Percentiles rank a stretch among this genome's conserved stretches.
These are phyloP conservation scores for Chenopodium quinoa DNA, from an alignment of 148 eudicot species.

Conservation along the genomic window DNA sequence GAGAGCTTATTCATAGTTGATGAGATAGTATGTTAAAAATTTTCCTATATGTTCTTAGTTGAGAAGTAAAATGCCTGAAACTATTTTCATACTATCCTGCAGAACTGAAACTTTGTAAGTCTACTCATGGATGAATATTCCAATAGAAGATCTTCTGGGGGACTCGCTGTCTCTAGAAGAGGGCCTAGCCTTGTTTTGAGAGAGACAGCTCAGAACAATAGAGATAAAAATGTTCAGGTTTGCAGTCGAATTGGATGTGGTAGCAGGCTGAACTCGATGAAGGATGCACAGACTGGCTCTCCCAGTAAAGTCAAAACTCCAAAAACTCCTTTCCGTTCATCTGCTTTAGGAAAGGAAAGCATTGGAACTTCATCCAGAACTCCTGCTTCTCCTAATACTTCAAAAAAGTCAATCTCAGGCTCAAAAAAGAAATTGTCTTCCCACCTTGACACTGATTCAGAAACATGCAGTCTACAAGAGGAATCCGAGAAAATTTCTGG, in stretches of 20 bases:
- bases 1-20: background rate
- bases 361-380: constrained; percentile 46
- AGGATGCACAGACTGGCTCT: constrained; percentile 37
- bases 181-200: constrained; percentile 39
- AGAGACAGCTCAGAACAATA: constrained; percentile 40
- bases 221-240: constrained; percentile 46
- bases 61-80: background rate
- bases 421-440: constrained; percentile 38
- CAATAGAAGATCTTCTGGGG: constrained; percentile 47
- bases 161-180: constrained; percentile 42
- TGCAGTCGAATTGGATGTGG: constrained; percentile 85
- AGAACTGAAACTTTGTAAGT: constrained; percentile 29
- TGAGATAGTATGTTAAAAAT: background rate
- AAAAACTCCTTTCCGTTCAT: constrained; percentile 39
- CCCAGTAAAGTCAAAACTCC: constrained; percentile 48
- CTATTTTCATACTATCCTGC: constrained; percentile 15
- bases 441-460: constrained; percentile 39
- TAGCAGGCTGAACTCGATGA: constrained; percentile 53
- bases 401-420: constrained; percentile 39
- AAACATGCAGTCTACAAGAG: constrained; percentile 41
- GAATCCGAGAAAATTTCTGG: constrained; percentile 41
- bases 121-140: constrained; percentile 54
- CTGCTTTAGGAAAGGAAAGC: constrained; percentile 54
- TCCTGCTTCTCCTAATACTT: constrained; percentile 20
- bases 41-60: background rate